Conservation (phyloP, 371 early-diverging fungal species). For the Mycotypha africana region DNA sequence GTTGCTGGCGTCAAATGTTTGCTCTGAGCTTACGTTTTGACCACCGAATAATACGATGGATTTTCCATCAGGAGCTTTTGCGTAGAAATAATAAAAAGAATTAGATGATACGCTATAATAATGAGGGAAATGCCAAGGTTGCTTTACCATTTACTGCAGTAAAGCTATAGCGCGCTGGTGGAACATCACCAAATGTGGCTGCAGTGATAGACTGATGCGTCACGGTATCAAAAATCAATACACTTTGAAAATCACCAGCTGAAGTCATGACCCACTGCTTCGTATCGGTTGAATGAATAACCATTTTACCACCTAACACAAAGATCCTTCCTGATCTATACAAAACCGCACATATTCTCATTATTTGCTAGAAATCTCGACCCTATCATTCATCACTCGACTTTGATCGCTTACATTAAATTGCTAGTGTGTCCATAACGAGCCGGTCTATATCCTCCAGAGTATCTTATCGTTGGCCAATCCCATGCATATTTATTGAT, state of each 20-base stretch:
- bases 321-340: constrained; percentile 24
- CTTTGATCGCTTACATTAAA: constrained; percentile 32
- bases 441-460: constrained; percentile 27
- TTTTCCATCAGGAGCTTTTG: constrained; percentile 17
- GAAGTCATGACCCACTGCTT: constrained; percentile 2
- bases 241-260: constrained; percentile 30
- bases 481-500: constrained; percentile 9
- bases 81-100: background rate
- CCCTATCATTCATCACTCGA: too few relatives aligned
- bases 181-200: constrained; percentile 35
- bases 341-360: too few relatives aligned
- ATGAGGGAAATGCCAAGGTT: background rate
- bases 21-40: constrained; percentile 3
- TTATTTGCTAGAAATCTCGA: too few relatives aligned
- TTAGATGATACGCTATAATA: background rate
- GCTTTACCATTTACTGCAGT: constrained; percentile 24
- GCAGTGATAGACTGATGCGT: constrained; percentile 21
- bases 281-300: constrained; percentile 7
- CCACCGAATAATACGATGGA: constrained; percentile 19
- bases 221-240: constrained; percentile 27
- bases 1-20: constrained; percentile 8
- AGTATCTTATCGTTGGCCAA: constrained; percentile 14
- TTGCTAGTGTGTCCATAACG: constrained; percentile 33
- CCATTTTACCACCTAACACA: constrained; percentile 33
- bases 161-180: constrained; percentile 21